A percentile compares a stretch with the other conserved stretches of the same genome.
These are phyloP conservation scores for Toxicodendron radicans DNA, from an alignment of 345 rosid genomes.

Conservation along the genomic window DNA sequence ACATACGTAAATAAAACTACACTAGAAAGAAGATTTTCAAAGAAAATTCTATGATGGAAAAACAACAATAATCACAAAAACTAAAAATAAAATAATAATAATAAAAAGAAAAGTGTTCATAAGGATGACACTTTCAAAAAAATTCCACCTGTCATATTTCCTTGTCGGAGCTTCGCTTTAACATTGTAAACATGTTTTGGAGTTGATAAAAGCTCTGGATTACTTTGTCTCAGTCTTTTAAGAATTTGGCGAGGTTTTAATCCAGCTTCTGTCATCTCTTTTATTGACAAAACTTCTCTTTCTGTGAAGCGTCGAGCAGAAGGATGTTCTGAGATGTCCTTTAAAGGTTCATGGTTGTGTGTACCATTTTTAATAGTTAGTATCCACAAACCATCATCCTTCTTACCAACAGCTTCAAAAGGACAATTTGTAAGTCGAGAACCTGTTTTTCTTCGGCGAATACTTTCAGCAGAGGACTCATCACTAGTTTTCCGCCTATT, in stretches of 20 bases:
- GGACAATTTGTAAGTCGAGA: conserved; percentile 73
- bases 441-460: conserved; percentile 49
- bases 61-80: background rate
- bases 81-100: background rate
- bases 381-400: conserved; percentile 66
- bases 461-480: conserved; percentile 42
- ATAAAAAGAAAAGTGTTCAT: background rate
- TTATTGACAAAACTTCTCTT: conserved; percentile 53
- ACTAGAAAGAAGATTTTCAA: background rate
- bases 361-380: conserved; percentile 57
- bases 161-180: conserved; percentile 69
- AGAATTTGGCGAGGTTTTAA: conserved; percentile 70
- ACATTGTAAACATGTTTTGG: conserved; percentile 79
- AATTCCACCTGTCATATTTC: conserved; percentile 48
- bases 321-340: conserved; percentile 66
- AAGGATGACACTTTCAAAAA: background rate
- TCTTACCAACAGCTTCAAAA: conserved; percentile 66
- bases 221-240: conserved; percentile 66
- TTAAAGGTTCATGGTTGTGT: conserved; percentile 71
- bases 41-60: background rate
- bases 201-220: conserved; percentile 65
- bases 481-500: conserved; percentile 54
- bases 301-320: conserved; percentile 64
- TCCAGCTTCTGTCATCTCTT: conserved; percentile 77
- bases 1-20: background rate